phyloP scores from a whole-genome alignment of 2,329 filamentous ascomycete genomes.

The Pyrenochaeta sp. region DNA sequence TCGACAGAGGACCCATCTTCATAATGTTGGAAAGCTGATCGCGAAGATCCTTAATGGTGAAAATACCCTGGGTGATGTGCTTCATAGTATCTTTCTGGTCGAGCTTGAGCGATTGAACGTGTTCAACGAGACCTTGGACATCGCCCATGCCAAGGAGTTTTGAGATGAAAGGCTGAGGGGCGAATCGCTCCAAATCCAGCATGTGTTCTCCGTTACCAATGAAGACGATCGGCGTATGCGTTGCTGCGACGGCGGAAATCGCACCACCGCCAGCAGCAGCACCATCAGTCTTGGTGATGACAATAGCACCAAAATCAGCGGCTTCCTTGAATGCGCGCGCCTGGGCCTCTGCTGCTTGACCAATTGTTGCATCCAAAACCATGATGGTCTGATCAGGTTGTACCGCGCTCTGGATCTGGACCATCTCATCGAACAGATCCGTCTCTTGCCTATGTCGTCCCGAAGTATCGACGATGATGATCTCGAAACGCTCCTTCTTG shows the following conservation, averaged over 20 bases:
- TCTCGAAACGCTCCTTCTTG: slow-evolving; percentile 97
- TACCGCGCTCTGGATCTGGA: slow-evolving; percentile 91
- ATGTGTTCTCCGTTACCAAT: slow-evolving; percentile 98
- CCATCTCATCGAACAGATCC: slow-evolving; percentile 96
- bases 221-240: slow-evolving; percentile 95
- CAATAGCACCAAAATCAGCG: slow-evolving; percentile 96
- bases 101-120: slow-evolving; percentile 92
- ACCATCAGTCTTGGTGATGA: slow-evolving; percentile 98
- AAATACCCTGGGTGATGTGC: slow-evolving; percentile 95
- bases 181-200: slow-evolving; percentile 91
- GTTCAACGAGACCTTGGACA: slow-evolving; percentile 92
- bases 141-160: slow-evolving; percentile 98
- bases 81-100: slow-evolving; percentile 99
- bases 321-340: slow-evolving; percentile 97
- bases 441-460: slow-evolving; percentile 94
- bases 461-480: slow-evolving; percentile 98
- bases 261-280: slow-evolving; percentile 95
- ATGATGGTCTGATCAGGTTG: slow-evolving; percentile 96
- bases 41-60: slow-evolving; percentile 90
- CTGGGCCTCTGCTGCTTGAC: slow-evolving; percentile 93
- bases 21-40: slow-evolving; percentile 98
- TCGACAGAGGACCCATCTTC: slow-evolving; percentile 98
- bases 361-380: slow-evolving; percentile 95
- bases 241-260: slow-evolving; percentile 96
- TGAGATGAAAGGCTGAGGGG: slow-evolving; percentile 89